Evolutionary conservation across 805 yeast genomes (phyloP), one percentile per base, ranked within the genome.

Genomic region (Candida glaebosa): DNA sequence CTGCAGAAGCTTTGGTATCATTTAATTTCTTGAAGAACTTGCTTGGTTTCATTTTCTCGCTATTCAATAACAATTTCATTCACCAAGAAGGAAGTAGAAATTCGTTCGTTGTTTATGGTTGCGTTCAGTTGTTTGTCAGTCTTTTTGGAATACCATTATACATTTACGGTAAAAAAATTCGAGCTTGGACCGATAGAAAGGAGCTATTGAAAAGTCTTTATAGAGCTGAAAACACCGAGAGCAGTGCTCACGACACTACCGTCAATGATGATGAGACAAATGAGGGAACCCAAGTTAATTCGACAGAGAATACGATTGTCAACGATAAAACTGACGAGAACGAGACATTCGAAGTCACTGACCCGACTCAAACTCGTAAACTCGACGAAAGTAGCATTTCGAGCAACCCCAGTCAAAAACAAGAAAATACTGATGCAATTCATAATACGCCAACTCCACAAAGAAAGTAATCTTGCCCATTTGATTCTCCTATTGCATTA

Each of bases 1-100:
- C 85, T 0, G 69, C 78, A 2, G 84, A 80, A 50, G 68, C 80
- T 0, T 62, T 80, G 25, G 85, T 80, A 2, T 67, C 81, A 5
- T 64, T 79, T 40, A 79, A 79, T 52, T 60, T 79, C 38, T 56
- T 67, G 40, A 79, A 80, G 56, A 80, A 80, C 48, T 56, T 75
- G 7, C 37, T 78, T 25, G 84, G 84, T 2, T 77, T 79, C 46
- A 52, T 69, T 12, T 79, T 79, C 50, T 76, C 83, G 4, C 62
- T 79, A 18, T 79, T 80, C 59, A 79, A 76, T 51, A 76, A 74
- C 39, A 47, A 60, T 20, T 79, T 76, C 43, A 57, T 67, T 32
- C 65, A 58, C 31, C 34, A 54, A 3, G 45, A 63, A 4, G 81
- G 82, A 12, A 51, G 71, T 26, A 67, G 66, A 43, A 65, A 64